Percentiles rank a stretch among this genome's conserved stretches.
Conservation (phyloP, 176 grass and related monocot genomes). For the Avena sativa region DNA sequence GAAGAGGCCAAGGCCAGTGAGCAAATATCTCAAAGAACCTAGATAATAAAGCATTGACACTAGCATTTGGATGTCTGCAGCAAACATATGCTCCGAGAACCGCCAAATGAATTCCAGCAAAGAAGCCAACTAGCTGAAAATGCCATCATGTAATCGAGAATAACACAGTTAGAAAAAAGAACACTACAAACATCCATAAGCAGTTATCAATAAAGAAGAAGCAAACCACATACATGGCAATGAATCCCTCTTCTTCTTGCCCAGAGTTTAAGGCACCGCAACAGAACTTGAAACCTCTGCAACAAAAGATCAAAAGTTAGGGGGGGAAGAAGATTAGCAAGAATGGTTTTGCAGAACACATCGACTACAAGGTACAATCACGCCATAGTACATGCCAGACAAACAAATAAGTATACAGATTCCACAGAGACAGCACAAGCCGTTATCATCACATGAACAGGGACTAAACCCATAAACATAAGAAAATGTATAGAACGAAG, state of each 20-base stretch:
- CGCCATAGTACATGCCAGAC: slow-evolving; percentile 13
- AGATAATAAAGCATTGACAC: slow-evolving; percentile 51
- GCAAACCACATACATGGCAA: slow-evolving; percentile 65
- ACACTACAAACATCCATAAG: slow-evolving; percentile 22
- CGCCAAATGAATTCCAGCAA: slow-evolving; percentile 75
- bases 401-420: slow-evolving; percentile 6
- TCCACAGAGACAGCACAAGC: slow-evolving; percentile 22
- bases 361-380: slow-evolving; percentile 23
- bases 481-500: slow-evolving; percentile 4
- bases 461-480: not conserved
- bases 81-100: slow-evolving; percentile 76
- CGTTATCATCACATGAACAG: not conserved
- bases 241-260: slow-evolving; percentile 69
- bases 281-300: slow-evolving; percentile 71
- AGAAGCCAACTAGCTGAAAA: slow-evolving; percentile 72
- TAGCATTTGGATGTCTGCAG: slow-evolving; percentile 61
- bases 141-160: slow-evolving; percentile 36
- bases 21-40: slow-evolving; percentile 68
- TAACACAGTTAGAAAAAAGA: slow-evolving; percentile 11
- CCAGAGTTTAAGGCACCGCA: slow-evolving; percentile 81
- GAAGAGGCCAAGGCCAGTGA: slow-evolving; percentile 71
- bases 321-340: not conserved
- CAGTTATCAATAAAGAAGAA: not conserved
- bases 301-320: slow-evolving; percentile 29
- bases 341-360: slow-evolving; percentile 9